Evolutionary conservation across 2,329 filamentous ascomycete species (phyloP), one percentile per base, ranked within the genome.

Genomic region (Talaromyces sp.): DNA sequence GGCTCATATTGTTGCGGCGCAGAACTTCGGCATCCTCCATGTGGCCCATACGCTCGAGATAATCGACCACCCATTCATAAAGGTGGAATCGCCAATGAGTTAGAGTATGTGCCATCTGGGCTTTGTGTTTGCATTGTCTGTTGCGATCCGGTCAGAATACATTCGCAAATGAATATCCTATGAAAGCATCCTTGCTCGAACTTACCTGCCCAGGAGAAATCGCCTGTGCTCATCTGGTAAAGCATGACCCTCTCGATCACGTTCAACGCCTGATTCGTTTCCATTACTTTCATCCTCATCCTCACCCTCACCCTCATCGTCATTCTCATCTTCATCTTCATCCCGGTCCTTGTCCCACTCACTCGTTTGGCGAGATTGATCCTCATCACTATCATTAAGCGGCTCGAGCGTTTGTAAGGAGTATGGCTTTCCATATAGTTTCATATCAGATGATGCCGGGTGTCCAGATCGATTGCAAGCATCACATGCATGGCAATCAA

Each of bases 71-170:
- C 81, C 83, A 89, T 58, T 86, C 80, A 65, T 89, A 86, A n/a
- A 93, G 82, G 41, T 86, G 82, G 54, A 82, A 83, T 51, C 87
- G 86, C 90, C 90, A 92, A 71, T 94, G 90, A 4, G 85, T 80
- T 3, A 93, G 78, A 1, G 80, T 81, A 65, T 93, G 89, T 0
- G 88, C 86, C 35, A 86, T 86, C 58, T 85, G 78, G 0, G 89
- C 88, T 59, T 87, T 87, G 29, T 75, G 72, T 64, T 80, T 82
- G 74, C 86, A 89, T 54, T 80, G 79, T 55, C 75, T 75, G 46
- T 32, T 24, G 5, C 11, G 8, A 16, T 43, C 20, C 42, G 44
- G 22, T 37, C 20, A 9, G 27, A 19, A 10, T 2, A 9, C 2
- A 41, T 7, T 35, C 33, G 24, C n/a, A n/a, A 20, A 19, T 11